These are phyloP conservation scores for Aspergillus awamori DNA, from an alignment of 2,329 filamentous ascomycete species.

Conservation along the genomic window DNA sequence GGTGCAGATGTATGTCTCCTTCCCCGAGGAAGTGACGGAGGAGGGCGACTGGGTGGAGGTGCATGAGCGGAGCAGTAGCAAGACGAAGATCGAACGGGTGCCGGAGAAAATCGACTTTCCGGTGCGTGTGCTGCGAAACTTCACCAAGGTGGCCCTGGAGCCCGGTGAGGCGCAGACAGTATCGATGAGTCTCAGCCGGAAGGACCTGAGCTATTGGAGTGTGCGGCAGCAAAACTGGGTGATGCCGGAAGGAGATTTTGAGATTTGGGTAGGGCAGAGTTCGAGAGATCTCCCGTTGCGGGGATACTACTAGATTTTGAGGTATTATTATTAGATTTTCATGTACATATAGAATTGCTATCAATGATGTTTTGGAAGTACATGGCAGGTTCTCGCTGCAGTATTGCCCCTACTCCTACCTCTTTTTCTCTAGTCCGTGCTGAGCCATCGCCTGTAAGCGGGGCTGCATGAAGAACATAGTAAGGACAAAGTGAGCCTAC, in stretches of 20 bases:
- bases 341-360: background rate
- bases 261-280: slow-evolving; percentile 41
- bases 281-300: slow-evolving; percentile 38
- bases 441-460: too few relatives aligned
- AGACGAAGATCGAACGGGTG: slow-evolving; percentile 18
- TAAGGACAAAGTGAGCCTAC: too few relatives aligned
- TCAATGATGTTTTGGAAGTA: background rate
- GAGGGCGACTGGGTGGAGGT: slow-evolving; percentile 19
- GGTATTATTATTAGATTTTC: background rate
- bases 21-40: slow-evolving; percentile 51
- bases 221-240: slow-evolving; percentile 70
- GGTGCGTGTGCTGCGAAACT: slow-evolving; percentile 64
- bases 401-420: too few relatives aligned
- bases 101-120: slow-evolving; percentile 65
- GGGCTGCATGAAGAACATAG: too few relatives aligned
- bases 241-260: slow-evolving; percentile 50
- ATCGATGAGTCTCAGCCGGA: slow-evolving; percentile 63
- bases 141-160: slow-evolving; percentile 67
- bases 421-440: too few relatives aligned
- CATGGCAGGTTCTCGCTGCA: too few relatives aligned
- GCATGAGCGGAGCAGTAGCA: slow-evolving; percentile 8
- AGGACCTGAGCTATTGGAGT: slow-evolving; percentile 76
- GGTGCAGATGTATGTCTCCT: slow-evolving; percentile 67
- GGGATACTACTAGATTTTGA: slow-evolving; percentile 13
- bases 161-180: slow-evolving; percentile 59